Base-by-base conservation (phyloP, 169 alveolate species). In the Plasmodium falciparum region DNA sequence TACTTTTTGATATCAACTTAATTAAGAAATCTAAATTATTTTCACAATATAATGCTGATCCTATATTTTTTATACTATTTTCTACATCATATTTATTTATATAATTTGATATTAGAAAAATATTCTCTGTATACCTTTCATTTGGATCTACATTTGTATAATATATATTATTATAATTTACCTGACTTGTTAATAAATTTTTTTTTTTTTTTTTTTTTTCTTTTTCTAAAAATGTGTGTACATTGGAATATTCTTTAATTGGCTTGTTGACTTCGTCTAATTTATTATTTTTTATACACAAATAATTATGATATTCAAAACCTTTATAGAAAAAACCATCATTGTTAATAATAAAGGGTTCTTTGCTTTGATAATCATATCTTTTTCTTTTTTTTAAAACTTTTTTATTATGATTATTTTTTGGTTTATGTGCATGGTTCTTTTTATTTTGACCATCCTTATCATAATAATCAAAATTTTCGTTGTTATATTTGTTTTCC, bases 221-320 rank as follows among this genome's bases (percentile, higher is more conserved):
- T 11, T 70, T 65, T 24, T n/a, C 47, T 39, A 13, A 11, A 39
- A 39, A 39, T 17, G 2, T n/a, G 70, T 61, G 15, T 11, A 15
- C n/a, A 12, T 4, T 66, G 2, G 61, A 26, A 9, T 49, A 39
- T 29, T 73, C 59, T 12, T 7, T 20, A 17, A 86, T 86, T 8
- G 92, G 92, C 56, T 86, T 61, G 56, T 86, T 86, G 12, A 33
- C 63, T 66, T 86, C 92, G 47, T 86, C 92, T 20, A 86, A 7
- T 59, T 72, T 86, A 9, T 72, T 26, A 65, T 73, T 73, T 24
- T 72, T 71, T 24, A 86, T 20, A 22, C 73, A 86, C 49, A 86
- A 59, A 61, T 86, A 86, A 86, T 86, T 86, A 2, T 13, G 45
- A 73, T 63, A 63, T 49, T 22, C 43, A 13, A 33, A 49, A 9